Evolutionary conservation across 441 rosid species (phyloP).

Genomic region (Cnidoscolus chayamansa): DNA sequence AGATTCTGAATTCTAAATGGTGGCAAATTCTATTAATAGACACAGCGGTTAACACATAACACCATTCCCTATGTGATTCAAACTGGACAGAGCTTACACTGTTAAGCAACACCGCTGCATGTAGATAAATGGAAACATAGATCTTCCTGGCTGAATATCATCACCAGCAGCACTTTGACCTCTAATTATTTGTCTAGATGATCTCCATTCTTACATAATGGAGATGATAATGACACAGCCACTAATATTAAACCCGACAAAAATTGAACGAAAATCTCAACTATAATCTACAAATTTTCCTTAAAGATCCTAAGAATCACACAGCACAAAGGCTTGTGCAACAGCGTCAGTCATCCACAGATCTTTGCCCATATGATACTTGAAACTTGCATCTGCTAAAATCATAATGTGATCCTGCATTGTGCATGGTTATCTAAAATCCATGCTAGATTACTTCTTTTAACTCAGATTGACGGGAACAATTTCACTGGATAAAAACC

Average conservation of each 20-base stretch:
- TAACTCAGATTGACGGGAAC: not conserved
- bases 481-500: conserved; percentile 4
- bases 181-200: not conserved
- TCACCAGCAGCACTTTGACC: too few relatives aligned
- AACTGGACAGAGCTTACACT: not conserved
- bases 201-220: not conserved
- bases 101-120: not conserved
- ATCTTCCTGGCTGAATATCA: too few relatives aligned
- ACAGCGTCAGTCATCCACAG: not conserved
- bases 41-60: not conserved
- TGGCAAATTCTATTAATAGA: not conserved
- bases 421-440: not conserved
- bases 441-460: not conserved
- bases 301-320: not conserved
- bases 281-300: not conserved
- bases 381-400: conserved; percentile 1
- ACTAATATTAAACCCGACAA: not conserved
- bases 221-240: not conserved
- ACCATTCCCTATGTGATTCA: not conserved
- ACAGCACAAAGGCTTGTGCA: not conserved
- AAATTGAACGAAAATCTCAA: not conserved
- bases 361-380: not conserved
- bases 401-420: conserved; percentile 11
- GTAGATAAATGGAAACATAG: not conserved
- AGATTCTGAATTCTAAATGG: conserved; percentile 4